Evolutionary conservation across 148 eudicot genomes (phyloP), one percentile per base, ranked within the genome.

Genomic region (Bassia scoparia): DNA sequence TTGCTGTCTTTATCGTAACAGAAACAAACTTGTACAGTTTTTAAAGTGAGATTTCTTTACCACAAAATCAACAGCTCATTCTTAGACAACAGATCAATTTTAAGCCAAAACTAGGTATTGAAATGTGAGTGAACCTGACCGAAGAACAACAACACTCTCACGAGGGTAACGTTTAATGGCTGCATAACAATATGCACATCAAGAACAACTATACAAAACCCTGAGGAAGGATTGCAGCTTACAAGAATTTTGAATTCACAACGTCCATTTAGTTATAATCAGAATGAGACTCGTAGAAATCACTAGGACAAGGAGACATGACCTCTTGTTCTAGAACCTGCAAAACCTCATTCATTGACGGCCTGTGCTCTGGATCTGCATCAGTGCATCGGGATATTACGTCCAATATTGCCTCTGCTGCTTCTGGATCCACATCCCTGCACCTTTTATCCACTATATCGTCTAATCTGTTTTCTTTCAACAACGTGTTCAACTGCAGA

Each of bases 211-310:
- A 26, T 77, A 77, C 81, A 81, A 46, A 37, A 60, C 15, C 60
- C 49, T 33, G 13, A 67, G 74, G 67, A 46, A 27, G 10, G 23
- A 46, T 61, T 44, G 49, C 64, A 67, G 56, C 50, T 18, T 38
- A 44, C 46, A 37, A 66, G 17, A 54, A 3, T 27, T 5, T 41
- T 7, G 11, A 41, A 41, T 41, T 41, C 46, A 2, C 30, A 43
- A 59, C 13, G 21, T 27, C 24, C 29, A 76, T 68, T 75, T 82
- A 91, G 70, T 71, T 81, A 74, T 90, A 84, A 76, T 95, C 99
- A 10, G 97, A 95, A n/a, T 94, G 93, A 79, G 99, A 95, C 74
- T 90, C 99, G 12, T 95, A 89, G 78, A 84, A 84, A 61, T 95
- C 96, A 35, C 99, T 95, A 0, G 88, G 92, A 70, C 88, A 88